Percentiles rank a stretch among this genome's conserved stretches.
phyloP scores from a whole-genome alignment of 164 flowering plant genomes.

The Aristolochia californica region DNA sequence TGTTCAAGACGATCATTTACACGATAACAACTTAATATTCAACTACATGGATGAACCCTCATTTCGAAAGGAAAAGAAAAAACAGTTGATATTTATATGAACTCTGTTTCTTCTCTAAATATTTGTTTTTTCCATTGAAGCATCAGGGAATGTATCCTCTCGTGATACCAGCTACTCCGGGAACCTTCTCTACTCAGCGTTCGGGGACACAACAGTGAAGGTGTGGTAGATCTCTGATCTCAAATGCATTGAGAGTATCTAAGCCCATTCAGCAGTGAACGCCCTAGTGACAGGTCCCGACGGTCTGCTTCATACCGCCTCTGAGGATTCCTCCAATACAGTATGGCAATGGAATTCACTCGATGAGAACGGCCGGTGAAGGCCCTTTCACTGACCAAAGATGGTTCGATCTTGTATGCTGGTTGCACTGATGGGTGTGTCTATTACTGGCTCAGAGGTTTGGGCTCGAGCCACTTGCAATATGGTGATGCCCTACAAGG shows the following conservation, averaged over 20 bases:
- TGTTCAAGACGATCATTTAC: too few relatives aligned
- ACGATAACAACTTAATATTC: too few relatives aligned
- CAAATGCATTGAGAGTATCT: slow-evolving; percentile 49
- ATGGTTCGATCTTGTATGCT: slow-evolving; percentile 4
- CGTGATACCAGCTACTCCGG: slow-evolving; percentile 29
- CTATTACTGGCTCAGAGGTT: slow-evolving; percentile 7
- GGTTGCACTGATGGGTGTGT: slow-evolving; percentile 13
- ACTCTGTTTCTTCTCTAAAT: background rate
- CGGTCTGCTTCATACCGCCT: slow-evolving; percentile 48
- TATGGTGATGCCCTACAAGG: slow-evolving; percentile 5
- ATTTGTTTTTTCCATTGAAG: too few relatives aligned
- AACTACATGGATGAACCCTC: too few relatives aligned
- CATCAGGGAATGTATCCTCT: slow-evolving; percentile 42
- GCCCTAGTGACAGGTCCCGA: slow-evolving; percentile 34
- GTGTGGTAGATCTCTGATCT: slow-evolving; percentile 45
- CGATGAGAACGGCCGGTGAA: slow-evolving; percentile 18
- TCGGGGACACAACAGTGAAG: slow-evolving; percentile 44
- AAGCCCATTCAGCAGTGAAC: slow-evolving; percentile 41
- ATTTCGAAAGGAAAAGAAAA: too few relatives aligned
- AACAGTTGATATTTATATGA: background rate
- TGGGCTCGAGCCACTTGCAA: slow-evolving; percentile 6
- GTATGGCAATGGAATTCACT: slow-evolving; percentile 43
- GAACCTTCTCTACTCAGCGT: slow-evolving; percentile 45
- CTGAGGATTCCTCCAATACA: slow-evolving; percentile 43
- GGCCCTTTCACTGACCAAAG: slow-evolving; percentile 3